Base-by-base conservation (phyloP, 2,329 filamentous ascomycete species). In the Colletotrichum eleusines region DNA sequence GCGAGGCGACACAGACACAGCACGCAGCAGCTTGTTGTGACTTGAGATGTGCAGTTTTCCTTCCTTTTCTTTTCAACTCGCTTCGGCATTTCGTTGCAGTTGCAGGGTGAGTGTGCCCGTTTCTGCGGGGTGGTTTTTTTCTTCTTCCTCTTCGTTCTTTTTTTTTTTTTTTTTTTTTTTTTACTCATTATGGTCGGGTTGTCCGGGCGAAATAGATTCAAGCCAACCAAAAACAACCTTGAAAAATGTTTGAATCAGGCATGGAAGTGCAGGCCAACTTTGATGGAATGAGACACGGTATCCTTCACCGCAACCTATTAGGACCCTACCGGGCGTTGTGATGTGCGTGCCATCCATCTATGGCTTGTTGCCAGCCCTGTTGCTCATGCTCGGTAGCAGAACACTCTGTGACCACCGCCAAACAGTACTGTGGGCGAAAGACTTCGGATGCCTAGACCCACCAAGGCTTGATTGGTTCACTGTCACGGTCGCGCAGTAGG, bases 231-330 rank as follows among this genome's bases (percentile, higher is more conserved):
- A 33, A 51, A 51, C 42, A 35, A 12, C 44, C 44, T 46, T 23
- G 31, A 33, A 44, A 51, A 62, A 63, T 63, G 68, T 63, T 57
- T 51, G 53, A 68, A 63, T 26, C 58, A 35, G 44, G 58, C 64
- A 68, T 71, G 38, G 68, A 63, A 63, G 16, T 51, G 54, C 44
- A 63, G 44, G 68, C 68, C 64, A 68, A 68, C 55, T n/a, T 63
- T 59, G 53, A 68, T 68, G 50, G n/a, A 63, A 71, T 68, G 68
- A 63, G 68, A 71, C 68, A 71, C 53, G 18, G 23, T 46, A 38
- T 58, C 50, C 63, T 67, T 40, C 51, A 58, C 51, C 68, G 44
- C 53, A 38, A 59, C 50, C 28, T 23, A n/a, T n/a, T n/a, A 31
- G 63, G 33, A 66, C 33, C 35, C n/a, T 35, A 28, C 23, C 50